Base-by-base conservation (phyloP, 2,329 filamentous ascomycete genomes). In the Zasmidium cellare region DNA sequence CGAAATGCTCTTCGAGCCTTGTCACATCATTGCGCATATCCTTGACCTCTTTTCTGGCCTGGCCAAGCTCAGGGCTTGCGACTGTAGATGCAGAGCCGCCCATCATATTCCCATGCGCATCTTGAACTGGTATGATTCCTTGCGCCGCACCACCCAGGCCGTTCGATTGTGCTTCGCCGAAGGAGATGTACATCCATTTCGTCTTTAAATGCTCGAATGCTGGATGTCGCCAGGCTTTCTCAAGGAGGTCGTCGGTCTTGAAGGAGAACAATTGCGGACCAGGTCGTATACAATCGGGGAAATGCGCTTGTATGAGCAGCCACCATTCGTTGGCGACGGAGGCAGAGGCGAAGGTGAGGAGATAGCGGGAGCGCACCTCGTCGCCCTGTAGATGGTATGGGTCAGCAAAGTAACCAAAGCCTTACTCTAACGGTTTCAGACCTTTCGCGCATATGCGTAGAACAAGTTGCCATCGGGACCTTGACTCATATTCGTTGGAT, bases 201-300 rank as follows among this genome's bases (percentile, higher is more conserved):
- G 63, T 62, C 52, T 67, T 68, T 38, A 72, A 51, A 51, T 69
- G 69, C 25, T 64, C 65, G 46, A 72, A 67, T 6, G 58, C 56
- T 1, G 62, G 60, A 46, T 71, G 68, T 23, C 64, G 66, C 69
- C 68, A 71, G 9, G 66, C 68, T 41, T 65, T 66, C 6, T 53
- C 53, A 2, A 69, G 66, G 16, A 69, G 57, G 7, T 69, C 65
- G 24, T 68, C 62, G 19, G 63, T 60, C 46, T 66, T 62, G 64
- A 71, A 72, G 22, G 65, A 69, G 62, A 72, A 72, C 12, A 72
- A 65, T 48, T 71, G 70, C 5, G 67, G 63, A 20, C 65, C 67
- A 14, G 69, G 70, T 24, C 70, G 65, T 31, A 65, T 58, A 16
- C 60, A 59, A 6, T 65, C 67, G 9, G 66, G 63, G 56, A 70